Base-by-base conservation (phyloP, 1,284 basidiomycete species). In the Sanghuangporus sanghuang region DNA sequence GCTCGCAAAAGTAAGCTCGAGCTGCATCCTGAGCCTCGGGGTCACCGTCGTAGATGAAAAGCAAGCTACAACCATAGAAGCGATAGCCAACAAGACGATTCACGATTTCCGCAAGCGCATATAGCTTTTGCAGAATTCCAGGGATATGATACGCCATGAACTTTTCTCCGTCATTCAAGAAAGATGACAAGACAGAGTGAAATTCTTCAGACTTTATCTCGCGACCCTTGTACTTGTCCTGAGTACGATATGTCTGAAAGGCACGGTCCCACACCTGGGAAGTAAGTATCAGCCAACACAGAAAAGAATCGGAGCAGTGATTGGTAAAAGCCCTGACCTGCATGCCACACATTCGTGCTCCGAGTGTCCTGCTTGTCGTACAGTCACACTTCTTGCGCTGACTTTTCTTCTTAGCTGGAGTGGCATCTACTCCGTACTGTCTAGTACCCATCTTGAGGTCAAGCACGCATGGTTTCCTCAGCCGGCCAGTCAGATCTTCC, bases 391-490 rank as follows among this genome's bases (percentile, higher is more conserved):
- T 99, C 77, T 96, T 97, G 57, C 96, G 87, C 78, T 99, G 97
- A 72, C 94, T 97, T 77, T 90, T 92, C 83, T 97, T 98, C 81
- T 99, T 99, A 62, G 87, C 82, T 0, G 89, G 80, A 3, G 92
- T 93, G 23, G 96, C 96, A 71, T 98, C 94, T 76, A 97, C 92
- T 14, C 97, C 97, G 76, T 99, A 98, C 77, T 99, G 96, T 49
- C 96, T 83, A 39, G 96, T 98, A 12, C 96, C 96, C 96, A 99
- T 99, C 81, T 99, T 99, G 70, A 99, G 80, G 76, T 99, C 96
- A 68, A 99, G 85, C 49, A 99, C 97, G 72, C 96, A 99, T 3
- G 97, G 94, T 59, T 86, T 87, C 74, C 92, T 96, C 69, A 98
- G 77, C n/a, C 92, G 81, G 21, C 97, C 97, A 1, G 96, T 99